phyloP scores from a whole-genome alignment of 306 rosid genomes.

The Vigna trinervia region DNA sequence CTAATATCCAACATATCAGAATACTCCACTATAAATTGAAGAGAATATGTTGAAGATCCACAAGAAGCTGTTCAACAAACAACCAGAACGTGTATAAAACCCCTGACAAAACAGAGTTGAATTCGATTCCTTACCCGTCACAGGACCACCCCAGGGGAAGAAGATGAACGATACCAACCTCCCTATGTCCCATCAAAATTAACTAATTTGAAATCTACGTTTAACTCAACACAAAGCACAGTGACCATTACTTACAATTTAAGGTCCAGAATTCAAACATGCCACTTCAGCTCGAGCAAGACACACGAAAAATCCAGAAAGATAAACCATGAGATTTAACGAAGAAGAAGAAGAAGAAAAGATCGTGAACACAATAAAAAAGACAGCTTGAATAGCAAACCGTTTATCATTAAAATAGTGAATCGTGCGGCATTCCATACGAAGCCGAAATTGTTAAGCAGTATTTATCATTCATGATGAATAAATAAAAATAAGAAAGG shows the following conservation, averaged over 20 bases:
- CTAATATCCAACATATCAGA: not conserved
- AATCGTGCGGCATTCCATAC: not conserved
- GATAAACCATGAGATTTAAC: not conserved
- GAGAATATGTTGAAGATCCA: not conserved
- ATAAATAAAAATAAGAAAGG: not conserved
- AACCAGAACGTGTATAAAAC: conserved; percentile 22
- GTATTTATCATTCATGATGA: not conserved
- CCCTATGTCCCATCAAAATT: not conserved
- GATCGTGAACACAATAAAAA: not conserved
- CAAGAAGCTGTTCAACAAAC: not conserved
- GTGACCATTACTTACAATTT: not conserved
- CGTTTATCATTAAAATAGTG: not conserved
- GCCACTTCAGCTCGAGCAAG: conserved; percentile 1
- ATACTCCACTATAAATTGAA: not conserved
- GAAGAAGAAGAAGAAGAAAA: not conserved
- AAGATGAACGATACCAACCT: not conserved
- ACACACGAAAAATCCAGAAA: conserved; percentile 3
- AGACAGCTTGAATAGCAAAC: not conserved
- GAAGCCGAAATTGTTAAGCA: not conserved
- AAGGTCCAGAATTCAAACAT: conserved; percentile 12
- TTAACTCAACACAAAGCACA: not conserved
- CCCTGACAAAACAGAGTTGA: not conserved
- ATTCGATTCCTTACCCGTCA: not conserved
- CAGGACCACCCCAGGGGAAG: not conserved
- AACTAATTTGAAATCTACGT: not conserved